Evolutionary conservation across 805 yeast species (phyloP), one percentile per base, ranked within the genome.

Genomic region (Wickerhamomyces chambardii): DNA sequence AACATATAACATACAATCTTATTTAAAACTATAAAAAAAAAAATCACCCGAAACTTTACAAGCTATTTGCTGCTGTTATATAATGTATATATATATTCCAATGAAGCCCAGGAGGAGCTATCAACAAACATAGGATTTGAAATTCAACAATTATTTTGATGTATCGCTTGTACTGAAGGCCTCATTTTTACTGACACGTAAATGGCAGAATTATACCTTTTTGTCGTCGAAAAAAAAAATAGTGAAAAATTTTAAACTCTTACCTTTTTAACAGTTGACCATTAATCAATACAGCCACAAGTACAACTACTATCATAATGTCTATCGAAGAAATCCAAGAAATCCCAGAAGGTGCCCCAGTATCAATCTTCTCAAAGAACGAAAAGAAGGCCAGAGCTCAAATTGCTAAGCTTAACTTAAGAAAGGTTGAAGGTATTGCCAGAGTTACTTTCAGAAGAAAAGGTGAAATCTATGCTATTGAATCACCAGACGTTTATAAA

Each of bases 381-480:
- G 97, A 89, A 72, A 84, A 84, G 77, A 89, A 90, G 73, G 96
- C 97, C 55, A 83, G 92, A 71, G 86, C 82, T 59, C 64, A 80
- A 55, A 80, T 92, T 68, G 68, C 77, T 68, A 89, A 87, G 71
- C 75, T 89, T 55, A 85, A 82, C 64, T 74, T 90, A 68, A 84
- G 84, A 76, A 84, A 75, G 68, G 76, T 92, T 58, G 83, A 82
- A 60, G 96, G 95, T 55, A 84, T 90, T 60, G 69, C 84, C 61
- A 84, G 97, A 70, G 97, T 92, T 58, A 87, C 96, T 51, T 83
- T 90, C 78, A 85, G 80, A 73, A 80, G 84, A 70, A 87, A 89
- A 63, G 84, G 85, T 78, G 76, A 81, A 61, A 81, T 87, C 60
- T 76, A 81, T 64, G 95, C 92, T 59, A 84, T 90, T 68, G 92